These are phyloP conservation scores for Lactarius hengduanensis DNA, from an alignment of 768 basidiomycete species.

Conservation along the genomic window DNA sequence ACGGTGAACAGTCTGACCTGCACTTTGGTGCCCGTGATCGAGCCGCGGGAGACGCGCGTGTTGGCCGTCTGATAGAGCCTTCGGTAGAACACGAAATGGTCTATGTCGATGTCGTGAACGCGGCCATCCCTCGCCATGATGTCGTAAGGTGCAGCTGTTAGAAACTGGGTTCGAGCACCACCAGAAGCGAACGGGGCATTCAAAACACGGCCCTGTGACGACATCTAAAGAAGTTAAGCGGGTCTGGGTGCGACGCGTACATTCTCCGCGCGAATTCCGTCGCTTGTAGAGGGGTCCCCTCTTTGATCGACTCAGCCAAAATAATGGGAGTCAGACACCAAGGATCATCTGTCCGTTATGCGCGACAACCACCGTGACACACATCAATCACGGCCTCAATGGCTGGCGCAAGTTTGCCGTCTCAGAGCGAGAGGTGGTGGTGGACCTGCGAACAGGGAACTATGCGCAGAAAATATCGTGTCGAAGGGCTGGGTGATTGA, in stretches of 20 bases:
- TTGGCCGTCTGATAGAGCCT: slow-evolving; percentile 81
- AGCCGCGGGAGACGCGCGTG: slow-evolving; percentile 75
- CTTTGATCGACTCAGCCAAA: slow-evolving; percentile 39
- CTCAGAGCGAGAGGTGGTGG: slow-evolving; percentile 80
- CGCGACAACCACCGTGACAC: slow-evolving; percentile 77
- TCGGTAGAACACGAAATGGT: slow-evolving; percentile 81
- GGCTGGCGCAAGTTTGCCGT: slow-evolving; percentile 81
- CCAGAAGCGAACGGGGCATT: slow-evolving; percentile 34
- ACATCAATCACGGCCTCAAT: slow-evolving; percentile 84
- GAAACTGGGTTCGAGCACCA: neutral
- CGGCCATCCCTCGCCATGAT: slow-evolving; percentile 71
- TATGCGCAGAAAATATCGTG: slow-evolving; percentile 32
- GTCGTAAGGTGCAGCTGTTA: slow-evolving; percentile 70
- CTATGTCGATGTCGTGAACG: slow-evolving; percentile 76
- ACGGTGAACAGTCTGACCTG: slow-evolving; percentile 85
- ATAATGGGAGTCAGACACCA: neutral
- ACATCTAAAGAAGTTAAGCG: slow-evolving; percentile 80
- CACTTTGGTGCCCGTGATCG: slow-evolving; percentile 87
- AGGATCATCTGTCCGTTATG: slow-evolving; percentile 81
- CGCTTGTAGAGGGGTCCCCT: slow-evolving; percentile 84
- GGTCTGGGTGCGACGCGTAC: slow-evolving; percentile 61
- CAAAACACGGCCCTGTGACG: slow-evolving; percentile 70
- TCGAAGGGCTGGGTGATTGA: neutral
- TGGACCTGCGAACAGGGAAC: slow-evolving; percentile 88
- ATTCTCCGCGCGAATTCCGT: slow-evolving; percentile 79